These are phyloP conservation scores for Meyerozyma athensensis DNA, from an alignment of 1,139 yeast species.

Conservation along the genomic window DNA sequence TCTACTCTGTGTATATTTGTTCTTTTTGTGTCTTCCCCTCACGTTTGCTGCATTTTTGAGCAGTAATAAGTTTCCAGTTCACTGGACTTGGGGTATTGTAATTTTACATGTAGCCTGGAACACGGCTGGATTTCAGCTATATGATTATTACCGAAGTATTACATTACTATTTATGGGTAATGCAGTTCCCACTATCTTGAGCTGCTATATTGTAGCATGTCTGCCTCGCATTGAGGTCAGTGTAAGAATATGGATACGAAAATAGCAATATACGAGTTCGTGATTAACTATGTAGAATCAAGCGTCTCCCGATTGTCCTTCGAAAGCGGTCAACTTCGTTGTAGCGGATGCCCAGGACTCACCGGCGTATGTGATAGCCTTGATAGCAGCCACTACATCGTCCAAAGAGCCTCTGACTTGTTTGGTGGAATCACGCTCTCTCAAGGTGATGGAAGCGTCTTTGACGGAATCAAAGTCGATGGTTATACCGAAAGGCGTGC, in stretches of 20 bases:
- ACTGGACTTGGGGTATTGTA: neutral
- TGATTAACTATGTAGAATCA: conserved; percentile 6
- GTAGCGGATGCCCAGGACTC: conserved; percentile 86
- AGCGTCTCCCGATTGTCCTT: conserved; percentile 37
- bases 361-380: conserved; percentile 69
- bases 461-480: conserved; percentile 92
- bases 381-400: conserved; percentile 75
- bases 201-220: neutral
- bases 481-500: conserved; percentile 98
- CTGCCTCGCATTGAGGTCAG: neutral
- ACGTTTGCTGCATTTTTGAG: neutral
- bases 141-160: neutral
- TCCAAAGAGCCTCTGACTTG: conserved; percentile 92
- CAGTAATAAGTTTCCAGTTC: neutral
- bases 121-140: neutral
- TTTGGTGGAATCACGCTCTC: conserved; percentile 96
- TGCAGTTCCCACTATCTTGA: neutral
- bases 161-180: neutral
- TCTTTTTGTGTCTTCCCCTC: neutral
- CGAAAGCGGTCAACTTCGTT: conserved; percentile 58
- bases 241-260: neutral
- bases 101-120: neutral
- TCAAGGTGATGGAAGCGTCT: conserved; percentile 87
- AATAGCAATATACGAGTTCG: neutral
- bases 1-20: neutral